Evolutionary conservation across 2,329 filamentous ascomycete genomes (phyloP), one percentile per base, ranked within the genome.

Genomic region (Cladosporium oxysporum): DNA sequence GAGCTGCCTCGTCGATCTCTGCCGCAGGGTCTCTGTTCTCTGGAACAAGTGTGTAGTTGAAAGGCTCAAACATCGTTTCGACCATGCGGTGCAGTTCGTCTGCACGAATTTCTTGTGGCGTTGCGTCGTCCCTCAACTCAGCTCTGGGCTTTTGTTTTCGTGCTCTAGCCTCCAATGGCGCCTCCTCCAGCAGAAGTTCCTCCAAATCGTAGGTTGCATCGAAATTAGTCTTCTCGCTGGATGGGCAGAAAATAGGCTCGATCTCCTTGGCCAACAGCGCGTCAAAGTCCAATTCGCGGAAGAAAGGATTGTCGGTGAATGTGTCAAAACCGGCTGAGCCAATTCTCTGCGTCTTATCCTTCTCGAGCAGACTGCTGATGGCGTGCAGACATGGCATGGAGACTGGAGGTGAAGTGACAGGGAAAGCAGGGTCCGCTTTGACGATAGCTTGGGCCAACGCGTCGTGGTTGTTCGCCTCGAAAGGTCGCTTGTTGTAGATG

Each of bases 401-500:
- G 16, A 99, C 94, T 0, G 93, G 91, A 5, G 95, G 95, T 71
- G 90, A 91, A 3, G 95, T 99, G 70, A 96, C 88, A n/a, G 92
- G 94, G 76, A 92, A 98, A 73, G 91, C 92, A 3, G 93, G 93
- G 69, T 88, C 89, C 14, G 90, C 92, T 73, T 89, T 91, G 71
- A 90, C 87, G 74, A 99, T 96, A 70, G 92, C 88, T 68, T 89
- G 87, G 71, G 90, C 90, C 58, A 99, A 83, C 7, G 88, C 87
- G 64, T 92, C 89, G 76, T 97, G 93, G 58, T 89, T 93, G 72
- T 89, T 92, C 62, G 92, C 94, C 75, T 97, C 93, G 71, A 98
- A 99, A 26, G 95, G 95, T 73, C 95, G 88, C 92, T 96, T 98
- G 82, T 96, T 97, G 82, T 98, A 99, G 70, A 99, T 97, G 84